Conservation (phyloP, 495 filamentous ascomycete species). For the Penicillium alfredii region DNA sequence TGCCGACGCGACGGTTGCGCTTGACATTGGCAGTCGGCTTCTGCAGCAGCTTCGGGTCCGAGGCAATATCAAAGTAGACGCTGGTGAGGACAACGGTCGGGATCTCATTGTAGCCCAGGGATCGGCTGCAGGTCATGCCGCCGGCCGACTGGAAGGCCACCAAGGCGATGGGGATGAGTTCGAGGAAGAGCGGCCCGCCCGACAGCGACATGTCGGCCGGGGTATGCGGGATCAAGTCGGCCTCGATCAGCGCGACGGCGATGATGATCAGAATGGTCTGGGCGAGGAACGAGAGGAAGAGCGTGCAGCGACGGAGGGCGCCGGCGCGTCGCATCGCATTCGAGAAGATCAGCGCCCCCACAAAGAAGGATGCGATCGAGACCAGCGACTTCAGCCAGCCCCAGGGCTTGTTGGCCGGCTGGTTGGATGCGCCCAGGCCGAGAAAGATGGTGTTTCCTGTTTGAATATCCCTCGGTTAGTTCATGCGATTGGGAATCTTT, state of each 20-base stretch:
- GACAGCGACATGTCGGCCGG: slow-evolving; percentile 19
- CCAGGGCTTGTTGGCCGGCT: slow-evolving; percentile 46
- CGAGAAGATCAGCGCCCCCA: slow-evolving; percentile 48
- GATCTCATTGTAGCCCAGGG: slow-evolving; percentile 61
- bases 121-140: slow-evolving; percentile 58
- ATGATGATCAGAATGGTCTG: slow-evolving; percentile 52
- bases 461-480: too few relatives aligned
- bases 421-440: slow-evolving; percentile 53
- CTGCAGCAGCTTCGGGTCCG: slow-evolving; percentile 48
- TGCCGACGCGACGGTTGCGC: slow-evolving; percentile 55
- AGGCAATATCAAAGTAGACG: slow-evolving; percentile 62
- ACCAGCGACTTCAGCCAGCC: slow-evolving; percentile 59
- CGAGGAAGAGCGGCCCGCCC: slow-evolving; percentile 34
- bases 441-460: slow-evolving; percentile 63
- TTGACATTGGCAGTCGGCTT: slow-evolving; percentile 51
- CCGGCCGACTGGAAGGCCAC: slow-evolving; percentile 68
- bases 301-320: slow-evolving; percentile 43
- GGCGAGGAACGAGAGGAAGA: slow-evolving; percentile 51
- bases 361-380: slow-evolving; percentile 53
- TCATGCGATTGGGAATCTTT: too few relatives aligned
- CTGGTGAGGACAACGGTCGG: slow-evolving; percentile 70
- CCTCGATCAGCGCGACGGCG: slow-evolving; percentile 53
- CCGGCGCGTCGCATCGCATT: slow-evolving; percentile 29
- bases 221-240: slow-evolving; percentile 40
- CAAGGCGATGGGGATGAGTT: slow-evolving; percentile 54